Conservation (phyloP, 768 basidiomycete species). For the Mycena galericulata region DNA sequence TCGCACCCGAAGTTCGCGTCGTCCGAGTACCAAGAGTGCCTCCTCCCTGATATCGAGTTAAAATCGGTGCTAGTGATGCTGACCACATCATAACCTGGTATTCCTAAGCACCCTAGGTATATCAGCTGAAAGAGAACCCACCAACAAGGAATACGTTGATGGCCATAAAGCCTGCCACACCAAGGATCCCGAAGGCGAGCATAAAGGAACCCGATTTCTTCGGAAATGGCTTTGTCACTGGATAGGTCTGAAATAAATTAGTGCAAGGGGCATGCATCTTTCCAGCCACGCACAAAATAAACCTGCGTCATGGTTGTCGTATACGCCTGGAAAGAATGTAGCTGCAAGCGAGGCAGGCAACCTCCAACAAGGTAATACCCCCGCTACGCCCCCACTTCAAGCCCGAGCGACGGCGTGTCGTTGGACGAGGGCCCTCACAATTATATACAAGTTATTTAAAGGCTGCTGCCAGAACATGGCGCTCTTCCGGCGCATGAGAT, state of each 20-base stretch:
- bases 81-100: conserved; percentile 31
- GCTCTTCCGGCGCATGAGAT: no score
- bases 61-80: conserved; percentile 24
- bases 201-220: conserved; percentile 5
- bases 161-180: conserved; percentile 11
- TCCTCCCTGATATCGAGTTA: conserved; percentile 7
- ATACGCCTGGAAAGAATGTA: no score
- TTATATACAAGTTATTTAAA: no score
- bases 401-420: no score
- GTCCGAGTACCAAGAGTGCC: not conserved
- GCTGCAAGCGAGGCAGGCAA: no score
- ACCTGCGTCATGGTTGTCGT: no score
- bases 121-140: not conserved
- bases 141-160: conserved; percentile 29
- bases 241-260: conserved; percentile 12
- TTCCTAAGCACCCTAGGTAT: not conserved
- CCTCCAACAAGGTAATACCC: no score
- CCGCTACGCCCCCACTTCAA: no score
- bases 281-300: not conserved
- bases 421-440: no score
- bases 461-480: no score
- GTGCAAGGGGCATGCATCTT: not conserved
- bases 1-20: conserved; percentile 14
- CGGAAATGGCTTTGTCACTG: conserved; percentile 17
- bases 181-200: conserved; percentile 24